Evolutionary conservation across 805 yeast species (phyloP).

Genomic region (Zygosaccharomyces bisporus): DNA sequence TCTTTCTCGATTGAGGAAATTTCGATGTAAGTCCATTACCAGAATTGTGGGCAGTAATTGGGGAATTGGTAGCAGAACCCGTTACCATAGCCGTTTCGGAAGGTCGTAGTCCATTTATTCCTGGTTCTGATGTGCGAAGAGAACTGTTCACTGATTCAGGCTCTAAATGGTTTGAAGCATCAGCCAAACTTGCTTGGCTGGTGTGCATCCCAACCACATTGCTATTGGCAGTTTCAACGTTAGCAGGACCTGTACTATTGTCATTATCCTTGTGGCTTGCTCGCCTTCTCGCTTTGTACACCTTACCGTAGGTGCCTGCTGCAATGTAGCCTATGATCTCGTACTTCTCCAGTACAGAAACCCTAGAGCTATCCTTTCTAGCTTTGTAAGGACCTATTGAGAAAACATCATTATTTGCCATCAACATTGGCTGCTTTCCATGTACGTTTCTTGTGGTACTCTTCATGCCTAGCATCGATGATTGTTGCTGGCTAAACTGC

Average conservation of each 20-base stretch:
- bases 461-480: conserved; percentile 8
- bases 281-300: conserved; percentile 74
- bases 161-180: not conserved
- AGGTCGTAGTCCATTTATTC: not conserved
- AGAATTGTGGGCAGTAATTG: conserved; percentile 1
- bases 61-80: not conserved
- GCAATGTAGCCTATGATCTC: conserved; percentile 93
- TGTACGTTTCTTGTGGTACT: conserved; percentile 19
- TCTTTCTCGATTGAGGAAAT: conserved; percentile 9
- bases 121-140: conserved; percentile 4
- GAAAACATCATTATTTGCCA: conserved; percentile 53
- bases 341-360: conserved; percentile 77
- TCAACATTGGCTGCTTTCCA: conserved; percentile 43
- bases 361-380: conserved; percentile 61
- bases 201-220: conserved; percentile 4
- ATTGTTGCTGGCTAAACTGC: conserved; percentile 12
- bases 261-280: conserved; percentile 6
- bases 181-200: conserved; percentile 1
- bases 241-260: conserved; percentile 2
- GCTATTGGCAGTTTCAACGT: conserved; percentile 1
- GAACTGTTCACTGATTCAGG: not conserved
- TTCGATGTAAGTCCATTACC: not conserved
- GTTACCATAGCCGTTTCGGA: conserved; percentile 6
- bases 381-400: conserved; percentile 56
- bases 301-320: conserved; percentile 97